phyloP scores from a whole-genome alignment of 345 rosid genomes.

The Trapa bicornis region DNA sequence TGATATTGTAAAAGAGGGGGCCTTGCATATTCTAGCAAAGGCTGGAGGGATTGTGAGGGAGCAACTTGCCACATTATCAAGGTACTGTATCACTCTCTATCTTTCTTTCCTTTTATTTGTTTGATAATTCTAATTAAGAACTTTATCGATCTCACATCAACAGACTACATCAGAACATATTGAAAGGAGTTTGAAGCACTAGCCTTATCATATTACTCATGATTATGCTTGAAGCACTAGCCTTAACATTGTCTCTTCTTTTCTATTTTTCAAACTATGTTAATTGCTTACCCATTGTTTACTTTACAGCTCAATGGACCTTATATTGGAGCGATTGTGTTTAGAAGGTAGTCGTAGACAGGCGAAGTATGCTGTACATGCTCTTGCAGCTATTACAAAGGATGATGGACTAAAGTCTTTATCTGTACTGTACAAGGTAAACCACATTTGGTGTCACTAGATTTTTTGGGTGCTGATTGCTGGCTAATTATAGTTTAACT shows the following conservation, averaged over 20 bases:
- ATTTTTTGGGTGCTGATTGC: not conserved
- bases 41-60: conserved; percentile 95
- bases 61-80: conserved; percentile 64
- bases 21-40: conserved; percentile 80
- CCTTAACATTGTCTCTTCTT: too few species aligned
- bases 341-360: conserved; percentile 90
- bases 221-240: too few species aligned
- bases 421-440: conserved; percentile 89
- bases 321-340: conserved; percentile 80
- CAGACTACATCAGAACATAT: too few species aligned
- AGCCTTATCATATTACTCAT: too few species aligned
- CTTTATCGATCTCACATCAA: too few species aligned
- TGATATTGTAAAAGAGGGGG: conserved; percentile 80
- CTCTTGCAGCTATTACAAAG: conserved; percentile 91
- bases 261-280: not conserved
- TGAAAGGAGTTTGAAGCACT: too few species aligned
- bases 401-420: conserved; percentile 96
- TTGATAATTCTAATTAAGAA: too few species aligned
- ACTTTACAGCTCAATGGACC: conserved; percentile 73
- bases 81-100: conserved; percentile 25
- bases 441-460: conserved; percentile 2
- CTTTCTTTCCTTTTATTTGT: too few species aligned
- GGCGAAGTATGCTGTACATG: conserved; percentile 96
- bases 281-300: conserved; percentile 8
- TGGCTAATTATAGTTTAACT: not conserved